phyloP scores from a whole-genome alignment of 2,329 filamentous ascomycete species.

The Neoscytalidium dimidiatum region DNA sequence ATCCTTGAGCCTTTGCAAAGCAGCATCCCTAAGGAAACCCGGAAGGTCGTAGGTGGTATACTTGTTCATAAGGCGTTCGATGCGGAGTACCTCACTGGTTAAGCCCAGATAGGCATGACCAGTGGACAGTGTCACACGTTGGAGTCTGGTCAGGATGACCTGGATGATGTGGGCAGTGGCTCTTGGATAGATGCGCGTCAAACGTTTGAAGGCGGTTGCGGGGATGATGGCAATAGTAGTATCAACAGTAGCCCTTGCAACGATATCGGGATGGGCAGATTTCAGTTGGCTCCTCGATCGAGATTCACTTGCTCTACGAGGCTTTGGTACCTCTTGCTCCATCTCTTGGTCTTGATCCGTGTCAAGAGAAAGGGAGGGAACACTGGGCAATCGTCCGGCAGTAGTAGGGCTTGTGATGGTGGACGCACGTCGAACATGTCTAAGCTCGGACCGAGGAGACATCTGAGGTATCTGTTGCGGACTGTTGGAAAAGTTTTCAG shows the following conservation, averaged over 20 bases:
- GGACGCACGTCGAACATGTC: constrained; percentile 28
- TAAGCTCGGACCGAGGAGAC: constrained; percentile 26
- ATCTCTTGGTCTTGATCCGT: constrained; percentile 3
- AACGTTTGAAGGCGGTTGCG: constrained; percentile 87
- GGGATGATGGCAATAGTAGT: constrained; percentile 99
- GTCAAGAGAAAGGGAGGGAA: constrained; percentile 77
- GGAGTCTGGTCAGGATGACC: constrained; percentile 90
- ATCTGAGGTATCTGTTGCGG: constrained; percentile 34
- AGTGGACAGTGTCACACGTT: constrained; percentile 91
- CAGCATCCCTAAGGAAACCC: constrained; percentile 82
- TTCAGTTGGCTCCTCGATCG: constrained; percentile 50
- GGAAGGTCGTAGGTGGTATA: constrained; percentile 91
- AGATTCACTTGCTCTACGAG: constrained; percentile 23
- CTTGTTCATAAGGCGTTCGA: constrained; percentile 90
- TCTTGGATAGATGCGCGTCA: constrained; percentile 93
- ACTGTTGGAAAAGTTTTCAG: constrained; percentile 37
- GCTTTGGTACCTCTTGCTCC: constrained; percentile 20
- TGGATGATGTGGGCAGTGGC: constrained; percentile 97
- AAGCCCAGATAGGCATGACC: constrained; percentile 93
- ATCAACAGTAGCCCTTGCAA: constrained; percentile 92
- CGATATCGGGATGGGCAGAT: constrained; percentile 93
- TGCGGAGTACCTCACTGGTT: constrained; percentile 87
- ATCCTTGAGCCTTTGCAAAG: constrained; percentile 82
- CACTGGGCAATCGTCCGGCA: constrained; percentile 50
- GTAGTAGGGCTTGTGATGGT: constrained; percentile 36